These are phyloP conservation scores for Melaleuca quinquenervia DNA, from an alignment of 345 rosid genomes.

Conservation along the genomic window DNA sequence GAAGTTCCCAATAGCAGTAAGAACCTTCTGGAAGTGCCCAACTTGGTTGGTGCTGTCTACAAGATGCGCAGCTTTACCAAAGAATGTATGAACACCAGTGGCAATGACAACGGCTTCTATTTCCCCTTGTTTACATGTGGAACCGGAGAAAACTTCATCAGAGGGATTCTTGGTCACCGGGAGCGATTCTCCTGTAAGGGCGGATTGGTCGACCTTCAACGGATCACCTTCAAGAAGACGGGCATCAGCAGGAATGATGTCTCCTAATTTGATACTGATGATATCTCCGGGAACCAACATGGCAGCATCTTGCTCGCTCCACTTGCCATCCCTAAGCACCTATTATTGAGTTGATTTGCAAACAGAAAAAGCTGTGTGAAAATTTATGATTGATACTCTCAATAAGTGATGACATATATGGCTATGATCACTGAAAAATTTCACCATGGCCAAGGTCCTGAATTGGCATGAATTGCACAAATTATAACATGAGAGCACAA, in stretches of 20 bases:
- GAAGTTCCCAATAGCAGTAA: constrained; percentile 82
- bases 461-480: not conserved
- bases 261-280: constrained; percentile 71
- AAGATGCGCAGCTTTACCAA: constrained; percentile 89
- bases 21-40: constrained; percentile 78
- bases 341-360: not conserved
- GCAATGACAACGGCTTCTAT: constrained; percentile 82
- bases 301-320: constrained; percentile 71
- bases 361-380: not conserved
- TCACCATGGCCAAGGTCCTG: not conserved
- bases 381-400: not conserved
- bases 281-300: constrained; percentile 84
- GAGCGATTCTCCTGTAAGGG: constrained; percentile 57
- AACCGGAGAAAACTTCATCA: constrained; percentile 68
- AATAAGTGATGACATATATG: not conserved
- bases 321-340: constrained; percentile 70
- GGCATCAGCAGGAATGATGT: constrained; percentile 87
- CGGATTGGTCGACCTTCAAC: constrained; percentile 60
- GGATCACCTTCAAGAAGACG: constrained; percentile 89
- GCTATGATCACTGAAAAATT: not conserved
- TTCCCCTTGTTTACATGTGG: constrained; percentile 89
- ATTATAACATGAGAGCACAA: not conserved
- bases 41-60: constrained; percentile 82
- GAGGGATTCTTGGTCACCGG: constrained; percentile 63
- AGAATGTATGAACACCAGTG: constrained; percentile 81